Conservation (phyloP, 371 early-diverging fungal species). For the Mycotypha africana region DNA sequence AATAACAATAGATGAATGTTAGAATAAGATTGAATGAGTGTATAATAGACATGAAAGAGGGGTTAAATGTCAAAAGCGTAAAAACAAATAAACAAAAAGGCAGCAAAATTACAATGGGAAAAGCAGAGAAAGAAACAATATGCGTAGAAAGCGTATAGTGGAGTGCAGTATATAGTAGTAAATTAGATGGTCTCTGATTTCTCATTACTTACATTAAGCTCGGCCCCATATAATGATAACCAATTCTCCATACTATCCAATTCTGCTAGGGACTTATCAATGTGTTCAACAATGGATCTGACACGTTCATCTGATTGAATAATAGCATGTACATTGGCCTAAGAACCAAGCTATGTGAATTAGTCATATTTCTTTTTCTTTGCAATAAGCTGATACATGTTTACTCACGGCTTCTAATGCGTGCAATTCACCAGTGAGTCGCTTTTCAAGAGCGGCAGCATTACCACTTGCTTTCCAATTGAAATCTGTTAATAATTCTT, state of each 20-base stretch:
- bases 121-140: too few species aligned
- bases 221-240: slow-evolving; percentile 79
- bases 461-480: slow-evolving; percentile 76
- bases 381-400: too few species aligned
- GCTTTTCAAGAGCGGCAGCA: slow-evolving; percentile 64
- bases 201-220: slow-evolving; percentile 66
- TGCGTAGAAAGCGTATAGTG: too few species aligned
- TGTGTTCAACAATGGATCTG: slow-evolving; percentile 70
- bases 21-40: too few species aligned
- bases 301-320: slow-evolving; percentile 87
- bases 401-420: slow-evolving; percentile 68
- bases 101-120: too few species aligned
- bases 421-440: slow-evolving; percentile 58
- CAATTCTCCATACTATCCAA: slow-evolving; percentile 82
- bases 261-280: slow-evolving; percentile 75
- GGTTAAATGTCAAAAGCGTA: too few species aligned
- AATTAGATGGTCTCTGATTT: background rate
- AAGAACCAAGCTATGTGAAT: background rate
- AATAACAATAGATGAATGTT: too few species aligned
- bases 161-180: too few species aligned
- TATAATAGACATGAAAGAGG: too few species aligned
- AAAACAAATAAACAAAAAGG: too few species aligned
- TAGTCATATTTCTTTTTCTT: too few species aligned
- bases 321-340: slow-evolving; percentile 91
- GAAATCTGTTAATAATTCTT: slow-evolving; percentile 61